These are phyloP conservation scores for Blepharisma undulans DNA, from an alignment of 169 alveolate species.

Conservation along the genomic window DNA sequence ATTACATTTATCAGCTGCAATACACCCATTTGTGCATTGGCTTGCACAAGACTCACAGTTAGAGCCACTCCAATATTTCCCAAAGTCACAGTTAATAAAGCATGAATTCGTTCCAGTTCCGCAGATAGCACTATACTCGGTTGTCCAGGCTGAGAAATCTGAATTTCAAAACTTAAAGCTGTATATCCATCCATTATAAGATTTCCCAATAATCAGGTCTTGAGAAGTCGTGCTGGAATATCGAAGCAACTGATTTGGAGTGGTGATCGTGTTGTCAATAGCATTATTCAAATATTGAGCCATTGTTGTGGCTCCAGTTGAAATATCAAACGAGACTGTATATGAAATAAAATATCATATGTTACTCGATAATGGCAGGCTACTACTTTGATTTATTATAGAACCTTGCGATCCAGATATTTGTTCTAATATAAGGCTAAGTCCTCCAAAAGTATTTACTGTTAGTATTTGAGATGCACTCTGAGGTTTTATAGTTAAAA, in stretches of 20 bases:
- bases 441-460: not conserved
- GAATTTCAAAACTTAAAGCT: not conserved
- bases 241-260: not conserved
- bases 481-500: not conserved
- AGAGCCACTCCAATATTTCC: not conserved
- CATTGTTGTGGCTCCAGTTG: not conserved
- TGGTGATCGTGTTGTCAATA: no score
- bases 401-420: not conserved
- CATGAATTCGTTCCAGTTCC: not conserved
- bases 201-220: not conserved
- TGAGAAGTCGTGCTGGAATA: not conserved
- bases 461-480: not conserved
- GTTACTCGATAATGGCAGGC: not conserved
- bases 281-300: not conserved
- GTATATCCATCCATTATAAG: not conserved
- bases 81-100: not conserved
- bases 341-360: not conserved
- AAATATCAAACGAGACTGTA: not conserved
- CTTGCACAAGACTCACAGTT: not conserved
- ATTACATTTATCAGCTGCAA: not conserved
- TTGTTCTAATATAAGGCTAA: not conserved
- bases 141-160: not conserved
- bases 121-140: not conserved
- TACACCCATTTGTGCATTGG: not conserved
- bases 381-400: not conserved